These are phyloP conservation scores for Chlorella sp. DNA, from an alignment of 139 green algal species.

Conservation along the genomic window DNA sequence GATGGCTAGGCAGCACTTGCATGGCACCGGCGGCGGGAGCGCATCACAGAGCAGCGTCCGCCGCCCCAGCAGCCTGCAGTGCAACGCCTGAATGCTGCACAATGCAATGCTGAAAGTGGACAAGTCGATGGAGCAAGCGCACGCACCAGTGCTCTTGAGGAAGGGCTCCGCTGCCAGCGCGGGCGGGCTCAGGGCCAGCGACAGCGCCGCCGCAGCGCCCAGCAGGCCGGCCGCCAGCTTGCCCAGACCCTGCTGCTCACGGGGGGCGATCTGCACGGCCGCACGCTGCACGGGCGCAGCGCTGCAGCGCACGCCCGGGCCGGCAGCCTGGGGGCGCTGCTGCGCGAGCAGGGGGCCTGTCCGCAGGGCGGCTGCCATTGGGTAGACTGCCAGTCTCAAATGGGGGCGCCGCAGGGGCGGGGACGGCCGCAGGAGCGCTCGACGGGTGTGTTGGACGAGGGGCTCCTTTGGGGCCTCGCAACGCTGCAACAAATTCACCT, in stretches of 20 bases:
- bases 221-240: constrained; percentile 27
- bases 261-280: background rate
- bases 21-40: too few species aligned
- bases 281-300: too few species aligned
- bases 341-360: background rate
- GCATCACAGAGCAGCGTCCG: too few species aligned
- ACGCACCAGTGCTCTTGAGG: constrained; percentile 43
- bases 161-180: constrained; percentile 35
- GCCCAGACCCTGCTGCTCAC: constrained; percentile 17
- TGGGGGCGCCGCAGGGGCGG: background rate
- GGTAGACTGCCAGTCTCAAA: too few species aligned
- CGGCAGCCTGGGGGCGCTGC: background rate
- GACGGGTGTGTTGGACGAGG: too few species aligned
- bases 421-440: background rate
- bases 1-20: too few species aligned
- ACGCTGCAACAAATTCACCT: too few species aligned
- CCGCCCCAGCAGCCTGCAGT: background rate
- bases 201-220: constrained; percentile 28
- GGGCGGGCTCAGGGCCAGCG: constrained; percentile 19
- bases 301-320: background rate
- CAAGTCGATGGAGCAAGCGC: too few species aligned
- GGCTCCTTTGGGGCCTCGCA: too few species aligned
- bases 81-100: background rate
- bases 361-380: background rate
- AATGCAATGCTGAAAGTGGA: too few species aligned